These are phyloP conservation scores for Venturia aucupariae DNA, from an alignment of 2,329 filamentous ascomycete species.

Conservation along the genomic window DNA sequence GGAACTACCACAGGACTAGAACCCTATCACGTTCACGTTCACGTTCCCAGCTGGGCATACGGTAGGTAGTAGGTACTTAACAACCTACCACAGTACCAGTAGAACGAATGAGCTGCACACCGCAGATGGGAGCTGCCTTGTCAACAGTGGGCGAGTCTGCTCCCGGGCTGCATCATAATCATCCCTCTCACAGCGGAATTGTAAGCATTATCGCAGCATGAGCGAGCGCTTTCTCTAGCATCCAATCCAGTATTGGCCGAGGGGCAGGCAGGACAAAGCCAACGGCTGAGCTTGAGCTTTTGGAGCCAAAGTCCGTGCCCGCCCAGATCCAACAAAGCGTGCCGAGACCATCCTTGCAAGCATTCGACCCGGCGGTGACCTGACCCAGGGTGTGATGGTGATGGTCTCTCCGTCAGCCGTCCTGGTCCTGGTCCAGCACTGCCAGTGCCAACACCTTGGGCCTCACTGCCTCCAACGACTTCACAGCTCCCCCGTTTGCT, in stretches of 20 bases:
- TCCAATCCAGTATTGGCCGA: no score
- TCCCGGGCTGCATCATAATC: neutral
- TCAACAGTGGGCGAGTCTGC: neutral
- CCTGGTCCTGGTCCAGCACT: neutral
- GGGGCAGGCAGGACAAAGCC: neutral
- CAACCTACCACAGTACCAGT: no score
- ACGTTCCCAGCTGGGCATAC: no score
- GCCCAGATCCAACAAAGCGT: constrained; percentile 5
- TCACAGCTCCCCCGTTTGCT: neutral
- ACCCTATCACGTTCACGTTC: neutral
- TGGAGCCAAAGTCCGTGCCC: neutral
- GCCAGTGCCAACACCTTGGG: neutral
- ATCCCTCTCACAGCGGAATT: neutral
- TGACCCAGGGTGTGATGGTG: neutral
- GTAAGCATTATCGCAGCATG: neutral
- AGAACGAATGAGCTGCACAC: neutral
- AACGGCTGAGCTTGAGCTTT: neutral
- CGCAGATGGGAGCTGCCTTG: neutral
- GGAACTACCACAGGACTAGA: neutral
- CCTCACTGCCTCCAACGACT: neutral
- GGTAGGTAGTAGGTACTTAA: no score
- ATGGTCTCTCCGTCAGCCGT: neutral
- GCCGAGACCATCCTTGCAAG: constrained; percentile 4
- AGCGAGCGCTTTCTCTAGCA: neutral
- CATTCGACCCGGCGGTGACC: neutral